Base-by-base conservation (phyloP, 2,329 filamentous ascomycete species). In the Aspergillus spinulosporus region DNA sequence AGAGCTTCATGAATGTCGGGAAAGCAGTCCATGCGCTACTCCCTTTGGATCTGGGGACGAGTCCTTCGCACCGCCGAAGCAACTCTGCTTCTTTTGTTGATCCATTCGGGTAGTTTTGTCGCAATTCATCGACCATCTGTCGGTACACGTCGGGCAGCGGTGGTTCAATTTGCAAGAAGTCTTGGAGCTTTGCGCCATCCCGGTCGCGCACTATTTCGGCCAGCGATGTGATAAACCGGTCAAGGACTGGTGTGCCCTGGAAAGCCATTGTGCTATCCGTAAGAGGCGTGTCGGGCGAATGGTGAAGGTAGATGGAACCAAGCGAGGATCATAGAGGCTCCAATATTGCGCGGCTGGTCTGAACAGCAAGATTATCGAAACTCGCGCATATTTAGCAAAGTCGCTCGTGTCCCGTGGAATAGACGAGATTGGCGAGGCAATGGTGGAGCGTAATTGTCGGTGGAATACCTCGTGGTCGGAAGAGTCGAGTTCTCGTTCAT, bases 1-100 rank as follows among this genome's bases (percentile, higher is more conserved):
- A 97, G 49, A 90, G 85, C 65, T 85, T 88, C 72, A 95, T 84
- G 68, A 96, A 95, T 2, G 85, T 82, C 49, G 88, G 79, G 69
- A 96, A 91, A 1, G 88, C 84, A 0, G 85, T 84, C 90, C 91
- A 96, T 0, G 87, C 82, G 42, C 82, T 85, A 60, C 83, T 80
- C 1, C 85, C 87, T 50, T 88, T 84, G 0, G 80, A 78, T 1
- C 84, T 81, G 42, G 87, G 86, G 1, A 93, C 78, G 9, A 82
- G 76, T 45, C 79, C 80, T 56, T 87, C 84, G 60, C 90, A 84
- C 59, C 87, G 79, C 58, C 78, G 79, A 32, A 70, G 65, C 37
- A 76, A 61, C 47, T 88, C 85, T 46, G 91, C 77, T 12, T 82
- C 80, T 9, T 82, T 76, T 61, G 77, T 73, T 5, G 68, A 62